Conservation (phyloP, 306 rosid genomes). For the Abrus pulchellus region DNA sequence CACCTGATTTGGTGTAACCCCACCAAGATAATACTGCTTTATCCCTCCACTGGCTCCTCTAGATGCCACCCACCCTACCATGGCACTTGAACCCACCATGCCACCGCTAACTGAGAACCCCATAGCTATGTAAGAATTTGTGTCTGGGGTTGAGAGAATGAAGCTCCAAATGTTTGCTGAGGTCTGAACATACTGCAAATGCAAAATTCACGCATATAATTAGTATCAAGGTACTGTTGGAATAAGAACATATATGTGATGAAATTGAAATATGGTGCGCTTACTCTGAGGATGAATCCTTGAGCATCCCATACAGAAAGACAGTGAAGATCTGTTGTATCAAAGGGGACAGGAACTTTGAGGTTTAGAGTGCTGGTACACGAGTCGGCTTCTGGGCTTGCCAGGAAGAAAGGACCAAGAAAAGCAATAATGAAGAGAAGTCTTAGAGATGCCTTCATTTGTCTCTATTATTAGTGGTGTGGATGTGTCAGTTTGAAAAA, state of each 20-base stretch:
- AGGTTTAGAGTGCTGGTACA: conserved; percentile 62
- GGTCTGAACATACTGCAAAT: conserved; percentile 65
- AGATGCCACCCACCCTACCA: conserved; percentile 80
- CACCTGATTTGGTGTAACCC: conserved; percentile 61
- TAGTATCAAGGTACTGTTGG: neutral
- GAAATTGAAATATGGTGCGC: conserved; percentile 41
- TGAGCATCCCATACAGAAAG: conserved; percentile 76
- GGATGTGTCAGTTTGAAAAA: conserved; percentile 30
- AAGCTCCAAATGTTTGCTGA: conserved; percentile 71
- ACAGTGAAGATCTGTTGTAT: conserved; percentile 67
- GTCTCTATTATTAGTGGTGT: conserved; percentile 29
- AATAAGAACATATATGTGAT: neutral
- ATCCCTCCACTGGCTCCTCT: conserved; percentile 53
- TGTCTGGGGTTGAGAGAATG: conserved; percentile 73
- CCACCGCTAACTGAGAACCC: conserved; percentile 71
- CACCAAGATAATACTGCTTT: conserved; percentile 72
- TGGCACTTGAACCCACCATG: conserved; percentile 82
- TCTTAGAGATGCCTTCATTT: conserved; percentile 49
- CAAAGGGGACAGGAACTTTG: conserved; percentile 58
- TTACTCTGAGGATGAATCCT: conserved; percentile 75
- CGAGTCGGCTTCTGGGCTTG: conserved; percentile 64
- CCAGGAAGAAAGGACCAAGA: conserved; percentile 38
- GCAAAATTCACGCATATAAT: conserved; percentile 36
- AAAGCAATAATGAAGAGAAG: conserved; percentile 40
- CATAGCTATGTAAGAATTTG: conserved; percentile 71